phyloP scores from a whole-genome alignment of 208 protist species.

The Leishmania tropica region DNA sequence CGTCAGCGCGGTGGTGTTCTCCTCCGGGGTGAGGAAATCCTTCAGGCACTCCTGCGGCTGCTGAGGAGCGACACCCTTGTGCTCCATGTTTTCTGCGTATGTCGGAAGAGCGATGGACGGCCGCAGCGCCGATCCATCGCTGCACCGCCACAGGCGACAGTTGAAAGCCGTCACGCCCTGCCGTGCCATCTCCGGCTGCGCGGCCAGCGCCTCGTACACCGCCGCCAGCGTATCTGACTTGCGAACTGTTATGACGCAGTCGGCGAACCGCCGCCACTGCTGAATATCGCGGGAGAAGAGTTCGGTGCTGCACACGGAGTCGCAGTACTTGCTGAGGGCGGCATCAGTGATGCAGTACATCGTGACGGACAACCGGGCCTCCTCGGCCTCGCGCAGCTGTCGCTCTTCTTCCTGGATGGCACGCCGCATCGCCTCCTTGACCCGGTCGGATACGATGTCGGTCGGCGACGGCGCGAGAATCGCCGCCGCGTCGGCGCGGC shows the following conservation, averaged over 20 bases:
- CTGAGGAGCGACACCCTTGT: background rate
- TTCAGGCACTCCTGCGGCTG: conserved; percentile 17
- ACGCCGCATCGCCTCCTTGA: conserved; percentile 58
- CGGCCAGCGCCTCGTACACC: conserved; percentile 58
- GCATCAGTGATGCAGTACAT: conserved; percentile 66
- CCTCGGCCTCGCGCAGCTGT: conserved; percentile 40
- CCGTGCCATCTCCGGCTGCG: conserved; percentile 30
- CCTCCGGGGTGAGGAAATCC: conserved; percentile 32
- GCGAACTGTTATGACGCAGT: conserved; percentile 51
- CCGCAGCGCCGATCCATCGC: conserved; percentile 26
- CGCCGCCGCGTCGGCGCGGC: conserved; percentile 56
- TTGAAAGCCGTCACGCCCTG: conserved; percentile 31
- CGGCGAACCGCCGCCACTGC: conserved; percentile 27
- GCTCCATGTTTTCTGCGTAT: conserved; percentile 22
- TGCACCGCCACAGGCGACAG: conserved; percentile 59
- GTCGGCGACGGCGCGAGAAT: conserved; percentile 63
- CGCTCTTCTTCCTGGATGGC: conserved; percentile 63
- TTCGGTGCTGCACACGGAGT: conserved; percentile 36
- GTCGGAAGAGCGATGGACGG: conserved; percentile 41
- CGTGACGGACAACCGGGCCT: conserved; percentile 39
- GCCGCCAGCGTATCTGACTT: conserved; percentile 49
- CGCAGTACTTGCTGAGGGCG: conserved; percentile 40
- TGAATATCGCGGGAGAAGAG: conserved; percentile 51
- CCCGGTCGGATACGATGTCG: conserved; percentile 60
- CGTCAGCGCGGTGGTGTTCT: conserved; percentile 29